Evolutionary conservation across 306 rosid genomes (phyloP), one percentile per base, ranked within the genome.

Genomic region (Cicer chorassanicum): DNA sequence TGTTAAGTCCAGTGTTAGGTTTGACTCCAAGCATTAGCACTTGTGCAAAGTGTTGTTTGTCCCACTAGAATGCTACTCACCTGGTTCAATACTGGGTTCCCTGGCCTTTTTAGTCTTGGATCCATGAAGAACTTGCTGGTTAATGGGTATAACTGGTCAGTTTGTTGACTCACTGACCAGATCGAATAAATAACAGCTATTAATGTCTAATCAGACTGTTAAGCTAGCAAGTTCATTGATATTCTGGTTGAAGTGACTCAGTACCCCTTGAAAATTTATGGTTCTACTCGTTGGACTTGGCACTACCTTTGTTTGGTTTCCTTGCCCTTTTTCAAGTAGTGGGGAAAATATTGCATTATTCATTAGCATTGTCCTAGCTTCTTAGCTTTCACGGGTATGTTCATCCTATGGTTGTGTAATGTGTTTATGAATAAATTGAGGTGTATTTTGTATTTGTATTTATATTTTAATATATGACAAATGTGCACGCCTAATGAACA

Each of bases 381-480:
- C 8, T 13, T 6, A 53, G 67, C 41, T 74, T 59, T 79, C 49
- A 70, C 7, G 1, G 41, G 78, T 46, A 70, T 63, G 46, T 63
- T 81, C 60, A 63, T 36, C 41, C 71, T 16, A 21, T 48, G 34
- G 11, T 67, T 19, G 41, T 82, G 53, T 73, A 29, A 29, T 29
- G 36, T 29, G 36, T 29, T 60, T 41, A 8, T 75, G 13, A 45
- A 19, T 72, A 67, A 67, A 68, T 64, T 81, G 62, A 43, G 45
- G 60, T 78, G 81, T 51, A 57, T 45, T 18, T 56, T 72, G 11
- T 75, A 71, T 75, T n/a, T 66, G 53, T 71, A 6, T 63, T 65
- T 82, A 43, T 74, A 74, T 69, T 41, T 68, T 41, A 24, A 34
- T 73, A 72, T 21, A 78, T 38, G 59, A 51, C 18, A 48, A 78